Evolutionary conservation across 108 stramenopile species (phyloP).

Genomic region (Discostella stelligeroides): DNA sequence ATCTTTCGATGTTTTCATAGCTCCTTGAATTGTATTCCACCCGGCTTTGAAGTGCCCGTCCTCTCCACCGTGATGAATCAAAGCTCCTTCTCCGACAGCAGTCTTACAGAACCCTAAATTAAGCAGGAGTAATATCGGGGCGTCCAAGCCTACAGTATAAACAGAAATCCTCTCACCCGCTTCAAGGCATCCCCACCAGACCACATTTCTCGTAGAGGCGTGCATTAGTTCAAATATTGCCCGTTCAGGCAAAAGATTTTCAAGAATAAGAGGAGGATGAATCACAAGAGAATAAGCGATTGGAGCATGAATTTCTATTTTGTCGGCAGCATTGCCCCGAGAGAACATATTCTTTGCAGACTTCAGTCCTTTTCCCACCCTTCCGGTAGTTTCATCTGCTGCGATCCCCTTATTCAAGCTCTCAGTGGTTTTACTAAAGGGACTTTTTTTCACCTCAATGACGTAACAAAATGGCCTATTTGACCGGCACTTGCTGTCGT

Average conservation of each 20-base stretch:
- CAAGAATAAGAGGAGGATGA: slow-evolving; percentile 93
- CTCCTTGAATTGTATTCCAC: slow-evolving; percentile 62
- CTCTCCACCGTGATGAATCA: slow-evolving; percentile 79
- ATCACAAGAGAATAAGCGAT: slow-evolving; percentile 86
- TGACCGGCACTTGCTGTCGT: slow-evolving; percentile 39
- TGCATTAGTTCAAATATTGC: slow-evolving; percentile 93
- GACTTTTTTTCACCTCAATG: slow-evolving; percentile 86
- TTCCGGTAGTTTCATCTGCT: slow-evolving; percentile 21
- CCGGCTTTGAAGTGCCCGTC: slow-evolving; percentile 41
- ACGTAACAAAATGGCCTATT: slow-evolving; percentile 77
- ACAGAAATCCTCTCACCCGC: slow-evolving; percentile 78
- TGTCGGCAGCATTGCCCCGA: slow-evolving; percentile 1
- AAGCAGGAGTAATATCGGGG: slow-evolving; percentile 85
- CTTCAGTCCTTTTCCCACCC: slow-evolving; percentile 20
- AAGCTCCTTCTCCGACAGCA: slow-evolving; percentile 86
- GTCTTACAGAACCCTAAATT: slow-evolving; percentile 91
- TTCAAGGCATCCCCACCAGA: slow-evolving; percentile 88
- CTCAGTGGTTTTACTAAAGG: slow-evolving; percentile 46
- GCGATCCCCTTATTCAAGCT: slow-evolving; percentile 6
- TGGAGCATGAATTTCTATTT: slow-evolving; percentile 60
- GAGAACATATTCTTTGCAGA: slow-evolving; percentile 25
- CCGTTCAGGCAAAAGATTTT: slow-evolving; percentile 88
- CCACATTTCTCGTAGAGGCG: slow-evolving; percentile 61
- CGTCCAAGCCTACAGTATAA: slow-evolving; percentile 82
- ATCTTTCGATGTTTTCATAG: slow-evolving; percentile 66